phyloP scores from a whole-genome alignment of 2,329 filamentous ascomycete species.

The Aspergillus sp. region DNA sequence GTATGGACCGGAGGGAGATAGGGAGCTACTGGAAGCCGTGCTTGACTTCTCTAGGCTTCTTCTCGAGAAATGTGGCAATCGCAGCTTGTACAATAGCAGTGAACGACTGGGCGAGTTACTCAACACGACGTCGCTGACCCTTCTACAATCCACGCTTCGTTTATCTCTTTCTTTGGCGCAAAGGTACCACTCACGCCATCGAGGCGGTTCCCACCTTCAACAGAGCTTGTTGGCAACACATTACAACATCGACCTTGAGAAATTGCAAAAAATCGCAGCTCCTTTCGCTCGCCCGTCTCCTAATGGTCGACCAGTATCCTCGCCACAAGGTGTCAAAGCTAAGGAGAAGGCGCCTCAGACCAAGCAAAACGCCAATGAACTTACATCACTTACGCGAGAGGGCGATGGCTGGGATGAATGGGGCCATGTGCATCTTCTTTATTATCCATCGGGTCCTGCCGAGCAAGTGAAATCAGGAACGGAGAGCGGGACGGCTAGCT shows the following conservation, averaged over 20 bases:
- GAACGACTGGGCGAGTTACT: slow-evolving; percentile 83
- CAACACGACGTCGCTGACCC: slow-evolving; percentile 77
- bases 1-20: slow-evolving; percentile 73
- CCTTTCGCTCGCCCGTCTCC: slow-evolving; percentile 76
- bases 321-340: slow-evolving; percentile 63
- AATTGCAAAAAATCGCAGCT: slow-evolving; percentile 76
- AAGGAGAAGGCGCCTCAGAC: slow-evolving; percentile 66
- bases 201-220: slow-evolving; percentile 68
- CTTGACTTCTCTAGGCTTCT: slow-evolving; percentile 84
- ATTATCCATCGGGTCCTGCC: slow-evolving; percentile 58
- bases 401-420: slow-evolving; percentile 67
- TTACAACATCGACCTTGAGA: slow-evolving; percentile 71
- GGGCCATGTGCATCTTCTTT: slow-evolving; percentile 76
- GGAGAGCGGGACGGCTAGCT: slow-evolving; percentile 30
- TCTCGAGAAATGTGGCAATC: slow-evolving; percentile 91
- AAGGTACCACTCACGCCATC: slow-evolving; percentile 85
- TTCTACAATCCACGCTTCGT: slow-evolving; percentile 76
- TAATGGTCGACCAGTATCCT: slow-evolving; percentile 47
- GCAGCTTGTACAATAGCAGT: slow-evolving; percentile 94
- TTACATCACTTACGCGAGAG: slow-evolving; percentile 70
- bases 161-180: slow-evolving; percentile 85
- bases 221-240: slow-evolving; percentile 77
- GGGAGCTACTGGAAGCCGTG: slow-evolving; percentile 73
- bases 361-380: slow-evolving; percentile 75
- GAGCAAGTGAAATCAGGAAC: slow-evolving; percentile 33